Conservation (phyloP, 1,139 yeast genomes). For the Blastobotrys buckinghamii region DNA sequence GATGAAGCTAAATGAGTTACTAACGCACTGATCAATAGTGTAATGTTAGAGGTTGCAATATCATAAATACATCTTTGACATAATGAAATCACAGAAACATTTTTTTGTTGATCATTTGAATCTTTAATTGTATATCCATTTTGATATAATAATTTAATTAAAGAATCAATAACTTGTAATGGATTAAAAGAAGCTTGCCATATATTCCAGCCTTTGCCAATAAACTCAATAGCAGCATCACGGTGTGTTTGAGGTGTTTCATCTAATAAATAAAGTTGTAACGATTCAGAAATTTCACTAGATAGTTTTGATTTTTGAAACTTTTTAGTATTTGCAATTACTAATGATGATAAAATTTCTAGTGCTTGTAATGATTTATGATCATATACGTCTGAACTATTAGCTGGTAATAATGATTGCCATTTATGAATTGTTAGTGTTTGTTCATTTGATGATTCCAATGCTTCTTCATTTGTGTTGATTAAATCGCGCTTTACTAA, state of each 20-base stretch:
- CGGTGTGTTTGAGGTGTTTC: slow-evolving; percentile 17
- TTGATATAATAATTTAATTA: slow-evolving; percentile 18
- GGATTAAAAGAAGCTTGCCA: slow-evolving; percentile 27
- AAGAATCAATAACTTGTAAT: slow-evolving; percentile 19
- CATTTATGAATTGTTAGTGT: slow-evolving; percentile 6
- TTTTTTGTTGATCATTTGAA: background rate
- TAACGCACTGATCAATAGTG: slow-evolving; percentile 24
- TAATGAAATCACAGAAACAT: slow-evolving; percentile 1
- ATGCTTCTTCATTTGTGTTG: background rate
- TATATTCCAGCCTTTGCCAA: slow-evolving; percentile 25
- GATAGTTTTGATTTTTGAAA: background rate
- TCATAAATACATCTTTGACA: slow-evolving; percentile 22
- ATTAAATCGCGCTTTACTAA: slow-evolving; percentile 6
- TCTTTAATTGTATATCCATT: slow-evolving; percentile 16
- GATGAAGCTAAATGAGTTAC: slow-evolving; percentile 21
- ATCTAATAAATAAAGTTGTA: slow-evolving; percentile 20
- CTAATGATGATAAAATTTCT: slow-evolving; percentile 15
- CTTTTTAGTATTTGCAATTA: slow-evolving; percentile 6
- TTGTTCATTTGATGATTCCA: background rate
- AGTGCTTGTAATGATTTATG: slow-evolving; percentile 14
- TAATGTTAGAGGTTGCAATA: slow-evolving; percentile 22
- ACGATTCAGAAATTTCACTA: slow-evolving; percentile 20
- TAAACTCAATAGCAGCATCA: slow-evolving; percentile 22
- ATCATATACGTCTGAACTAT: slow-evolving; percentile 11
- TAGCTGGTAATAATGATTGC: slow-evolving; percentile 15